Evolutionary conservation across 352 stramenopile genomes (phyloP).

Genomic region (Phytophthora chlamydospora): DNA sequence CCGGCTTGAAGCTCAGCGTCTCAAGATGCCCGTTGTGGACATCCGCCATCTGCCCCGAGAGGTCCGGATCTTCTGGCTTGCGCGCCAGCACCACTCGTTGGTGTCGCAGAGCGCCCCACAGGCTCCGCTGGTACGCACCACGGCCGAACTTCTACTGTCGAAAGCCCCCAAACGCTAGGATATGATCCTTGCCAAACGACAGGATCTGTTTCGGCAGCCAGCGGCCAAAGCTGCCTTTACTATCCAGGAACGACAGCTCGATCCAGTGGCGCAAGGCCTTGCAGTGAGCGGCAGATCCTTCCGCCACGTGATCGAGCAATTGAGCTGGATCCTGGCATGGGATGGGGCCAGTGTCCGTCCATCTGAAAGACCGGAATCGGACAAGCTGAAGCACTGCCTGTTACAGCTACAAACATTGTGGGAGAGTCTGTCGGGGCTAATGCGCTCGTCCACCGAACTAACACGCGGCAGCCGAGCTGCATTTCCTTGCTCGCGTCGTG

Average conservation of each 20-base stretch:
- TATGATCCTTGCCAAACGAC: neutral
- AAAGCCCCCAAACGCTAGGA: neutral
- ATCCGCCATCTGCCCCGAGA: constrained; percentile 8
- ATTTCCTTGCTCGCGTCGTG: no score
- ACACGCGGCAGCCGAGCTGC: no score
- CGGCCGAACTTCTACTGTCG: constrained; percentile 17
- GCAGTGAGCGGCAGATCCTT: neutral
- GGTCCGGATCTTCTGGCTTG: constrained; percentile 23
- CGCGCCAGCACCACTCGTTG: constrained; percentile 2
- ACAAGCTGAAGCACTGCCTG: constrained; percentile 17
- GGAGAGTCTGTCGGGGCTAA: neutral
- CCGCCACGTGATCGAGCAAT: constrained; percentile 16
- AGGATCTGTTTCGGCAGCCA: neutral
- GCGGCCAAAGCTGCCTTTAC: neutral
- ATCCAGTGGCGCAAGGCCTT: constrained; percentile 14
- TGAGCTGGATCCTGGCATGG: neutral
- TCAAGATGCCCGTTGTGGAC: no score
- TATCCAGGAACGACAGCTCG: constrained; percentile 7
- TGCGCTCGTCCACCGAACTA: no score
- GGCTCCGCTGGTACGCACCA: neutral
- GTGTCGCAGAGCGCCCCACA: constrained; percentile 22
- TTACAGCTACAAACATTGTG: constrained; percentile 9
- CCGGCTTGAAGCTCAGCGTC: constrained; percentile 5
- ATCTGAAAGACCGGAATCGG: constrained; percentile 13
- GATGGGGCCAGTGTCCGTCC: neutral